Evolutionary conservation across 768 basidiomycete species (phyloP).

Genomic region (Boletus barrowsii): DNA sequence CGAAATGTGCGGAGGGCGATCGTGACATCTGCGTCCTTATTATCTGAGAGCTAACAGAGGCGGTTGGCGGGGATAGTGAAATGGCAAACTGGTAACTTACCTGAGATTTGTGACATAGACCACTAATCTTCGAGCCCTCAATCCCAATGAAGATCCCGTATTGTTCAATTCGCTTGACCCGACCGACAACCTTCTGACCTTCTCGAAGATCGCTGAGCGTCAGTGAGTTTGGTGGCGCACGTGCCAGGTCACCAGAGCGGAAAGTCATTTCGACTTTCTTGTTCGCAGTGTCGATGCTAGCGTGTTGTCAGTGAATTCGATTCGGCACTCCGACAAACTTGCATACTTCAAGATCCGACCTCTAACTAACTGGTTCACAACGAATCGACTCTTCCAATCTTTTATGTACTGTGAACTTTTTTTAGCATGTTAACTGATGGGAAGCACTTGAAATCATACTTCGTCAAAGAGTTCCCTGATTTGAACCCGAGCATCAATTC

Average conservation of each 20-base stretch:
- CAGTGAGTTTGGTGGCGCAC: slow-evolving; percentile 34
- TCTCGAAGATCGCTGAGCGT: slow-evolving; percentile 58
- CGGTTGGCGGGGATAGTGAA: background rate
- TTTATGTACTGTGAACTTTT: slow-evolving; percentile 70
- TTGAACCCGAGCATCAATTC: slow-evolving; percentile 88
- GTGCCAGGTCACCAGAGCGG: slow-evolving; percentile 57
- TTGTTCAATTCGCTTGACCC: slow-evolving; percentile 76
- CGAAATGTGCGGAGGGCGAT: slow-evolving; percentile 79
- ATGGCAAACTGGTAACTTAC: slow-evolving; percentile 37
- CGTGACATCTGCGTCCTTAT: slow-evolving; percentile 72
- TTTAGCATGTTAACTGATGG: slow-evolving; percentile 3
- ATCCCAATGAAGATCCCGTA: slow-evolving; percentile 95
- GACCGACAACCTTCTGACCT: slow-evolving; percentile 79
- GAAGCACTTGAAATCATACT: slow-evolving; percentile 28
- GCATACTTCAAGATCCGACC: slow-evolving; percentile 79
- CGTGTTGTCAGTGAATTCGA: slow-evolving; percentile 6
- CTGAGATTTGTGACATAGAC: slow-evolving; percentile 94
- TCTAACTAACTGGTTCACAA: slow-evolving; percentile 77
- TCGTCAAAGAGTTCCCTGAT: slow-evolving; percentile 94
- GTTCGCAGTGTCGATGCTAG: slow-evolving; percentile 64
- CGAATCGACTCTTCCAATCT: slow-evolving; percentile 88
- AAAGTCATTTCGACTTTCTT: slow-evolving; percentile 92
- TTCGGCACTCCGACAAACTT: background rate
- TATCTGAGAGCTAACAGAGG: slow-evolving; percentile 74
- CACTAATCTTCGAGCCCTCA: slow-evolving; percentile 77